Percentiles rank a stretch among this genome's conserved stretches.
Conservation (phyloP, 371 early-diverging fungal species). For the Rhizopus arrhizus region DNA sequence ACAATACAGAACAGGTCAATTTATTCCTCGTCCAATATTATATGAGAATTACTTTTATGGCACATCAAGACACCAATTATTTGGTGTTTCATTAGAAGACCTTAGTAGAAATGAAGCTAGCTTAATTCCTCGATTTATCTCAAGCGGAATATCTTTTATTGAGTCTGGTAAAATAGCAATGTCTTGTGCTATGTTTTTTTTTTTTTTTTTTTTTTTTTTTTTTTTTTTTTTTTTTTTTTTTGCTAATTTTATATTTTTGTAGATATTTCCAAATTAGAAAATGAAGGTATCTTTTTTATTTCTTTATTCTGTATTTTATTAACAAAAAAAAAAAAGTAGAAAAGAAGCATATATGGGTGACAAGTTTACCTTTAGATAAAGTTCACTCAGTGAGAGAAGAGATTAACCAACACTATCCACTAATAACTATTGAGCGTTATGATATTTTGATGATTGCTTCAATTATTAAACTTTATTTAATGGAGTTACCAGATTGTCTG, state of each 20-base stretch:
- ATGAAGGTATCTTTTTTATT: conserved; percentile 34
- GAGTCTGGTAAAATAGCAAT: conserved; percentile 37
- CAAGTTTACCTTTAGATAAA: conserved; percentile 56
- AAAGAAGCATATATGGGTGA: conserved; percentile 56
- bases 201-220: no score
- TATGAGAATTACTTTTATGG: conserved; percentile 64
- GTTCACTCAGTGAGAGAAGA: conserved; percentile 66
- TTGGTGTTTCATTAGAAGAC: conserved; percentile 74
- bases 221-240: no score
- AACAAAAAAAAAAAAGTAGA: conserved; percentile 18
- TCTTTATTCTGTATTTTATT: background rate
- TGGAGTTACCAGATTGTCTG: conserved; percentile 75
- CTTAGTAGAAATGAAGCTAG: conserved; percentile 57
- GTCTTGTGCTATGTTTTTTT: background rate
- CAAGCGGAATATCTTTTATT: conserved; percentile 48
- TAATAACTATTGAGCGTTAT: conserved; percentile 54
- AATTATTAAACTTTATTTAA: conserved; percentile 65
- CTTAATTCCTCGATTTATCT: conserved; percentile 62
- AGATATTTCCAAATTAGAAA: conserved; percentile 22
- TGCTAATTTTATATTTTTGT: background rate
- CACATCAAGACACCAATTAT: conserved; percentile 66
- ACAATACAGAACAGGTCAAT: conserved; percentile 70
- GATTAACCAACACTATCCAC: conserved; percentile 55
- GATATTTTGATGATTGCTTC: conserved; percentile 66
- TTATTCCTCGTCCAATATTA: conserved; percentile 63